A percentile compares a stretch with the other conserved stretches of the same genome.
phyloP scores from a whole-genome alignment of 2,329 filamentous ascomycete species.

The Colletotrichum nymphaeae region DNA sequence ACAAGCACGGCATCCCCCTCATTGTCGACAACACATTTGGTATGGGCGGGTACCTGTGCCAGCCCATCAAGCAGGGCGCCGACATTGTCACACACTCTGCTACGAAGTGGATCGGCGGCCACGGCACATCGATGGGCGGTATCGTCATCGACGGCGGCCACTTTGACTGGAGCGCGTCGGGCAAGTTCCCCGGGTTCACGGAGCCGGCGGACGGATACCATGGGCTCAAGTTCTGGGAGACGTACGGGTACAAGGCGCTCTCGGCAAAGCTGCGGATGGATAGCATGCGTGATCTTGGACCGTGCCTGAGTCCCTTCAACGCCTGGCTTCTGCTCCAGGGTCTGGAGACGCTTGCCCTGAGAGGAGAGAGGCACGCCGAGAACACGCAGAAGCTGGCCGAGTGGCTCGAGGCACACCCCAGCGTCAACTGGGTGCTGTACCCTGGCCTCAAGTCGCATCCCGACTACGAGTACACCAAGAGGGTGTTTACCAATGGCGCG shows the following conservation, averaged over 20 bases:
- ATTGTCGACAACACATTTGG: slow-evolving; percentile 78
- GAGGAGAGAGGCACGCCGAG: slow-evolving; percentile 73
- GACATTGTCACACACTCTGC: slow-evolving; percentile 79
- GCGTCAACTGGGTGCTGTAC: slow-evolving; percentile 79
- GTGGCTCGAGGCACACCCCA: slow-evolving; percentile 75
- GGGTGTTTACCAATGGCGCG: slow-evolving; percentile 75
- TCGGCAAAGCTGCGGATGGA: slow-evolving; percentile 77
- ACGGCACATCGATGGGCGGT: slow-evolving; percentile 77
- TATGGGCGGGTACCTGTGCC: slow-evolving; percentile 74
- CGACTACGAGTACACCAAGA: slow-evolving; percentile 73
- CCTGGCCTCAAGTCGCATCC: slow-evolving; percentile 74
- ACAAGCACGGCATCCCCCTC: slow-evolving; percentile 47
- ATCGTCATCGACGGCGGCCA: slow-evolving; percentile 76
- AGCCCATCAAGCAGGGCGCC: slow-evolving; percentile 76
- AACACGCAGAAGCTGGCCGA: slow-evolving; percentile 74
- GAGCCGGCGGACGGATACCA: slow-evolving; percentile 77
- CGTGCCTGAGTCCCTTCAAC: slow-evolving; percentile 76
- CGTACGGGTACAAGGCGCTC: slow-evolving; percentile 73
- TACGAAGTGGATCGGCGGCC: slow-evolving; percentile 81
- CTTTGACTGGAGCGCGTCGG: slow-evolving; percentile 78
- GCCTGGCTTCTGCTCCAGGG: slow-evolving; percentile 78
- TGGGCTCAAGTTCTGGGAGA: slow-evolving; percentile 77
- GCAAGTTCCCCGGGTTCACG: slow-evolving; percentile 77
- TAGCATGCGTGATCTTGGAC: slow-evolving; percentile 75
- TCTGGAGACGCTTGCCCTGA: slow-evolving; percentile 75